Base-by-base conservation (phyloP, 176 grass and related monocot species). In the Bolboschoenus planiculmis region DNA sequence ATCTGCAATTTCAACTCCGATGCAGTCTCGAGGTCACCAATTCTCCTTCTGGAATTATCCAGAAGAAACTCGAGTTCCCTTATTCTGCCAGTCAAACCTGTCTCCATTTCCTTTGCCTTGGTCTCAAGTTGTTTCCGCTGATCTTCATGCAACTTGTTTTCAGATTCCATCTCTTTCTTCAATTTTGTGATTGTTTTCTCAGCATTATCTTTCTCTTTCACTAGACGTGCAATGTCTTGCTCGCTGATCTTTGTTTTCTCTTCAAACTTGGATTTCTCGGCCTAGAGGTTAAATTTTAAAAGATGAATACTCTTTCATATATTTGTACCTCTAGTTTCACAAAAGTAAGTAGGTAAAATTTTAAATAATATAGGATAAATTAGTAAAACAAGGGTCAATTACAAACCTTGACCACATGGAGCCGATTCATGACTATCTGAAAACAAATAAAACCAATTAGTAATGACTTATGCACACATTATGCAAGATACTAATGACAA, bases 261-360 rank as follows among this genome's bases (percentile, higher is more conserved):
- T 82, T 93, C 95, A 79, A 90, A 84, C 85, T 88, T 98, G 80
- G 87, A 87, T 80, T 93, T 98, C 33, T 95, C 95, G 57, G 90
- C 85, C 95, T 98, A 87, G 21, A 88, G 44, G 54, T 77, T 62
- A 87, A 75, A 54, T 59, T 71, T 63, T 37, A 60, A 82, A 48
- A 56, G 15, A 65, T 81, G 63, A 83, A 56, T 4, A 59, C 27
- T 74, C 27, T 56, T 83, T 51, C 14, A 57, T 9, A 9, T 65
- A 76, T 66, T 42, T 34, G 3, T 14, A 63, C 10, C 43, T 78
- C 42, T 86, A 61, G 15, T 54, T 53, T 14, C 61, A 51, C 33
- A 83, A 59, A 50, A 83, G 83, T 27, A 50, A 50, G 53, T 67
- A 43, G 40, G 39, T 29, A 80, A 33, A 71, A 85, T n/a, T n/a